Evolutionary conservation across 148 eudicot species (phyloP).

Genomic region (Camellia sinensis): DNA sequence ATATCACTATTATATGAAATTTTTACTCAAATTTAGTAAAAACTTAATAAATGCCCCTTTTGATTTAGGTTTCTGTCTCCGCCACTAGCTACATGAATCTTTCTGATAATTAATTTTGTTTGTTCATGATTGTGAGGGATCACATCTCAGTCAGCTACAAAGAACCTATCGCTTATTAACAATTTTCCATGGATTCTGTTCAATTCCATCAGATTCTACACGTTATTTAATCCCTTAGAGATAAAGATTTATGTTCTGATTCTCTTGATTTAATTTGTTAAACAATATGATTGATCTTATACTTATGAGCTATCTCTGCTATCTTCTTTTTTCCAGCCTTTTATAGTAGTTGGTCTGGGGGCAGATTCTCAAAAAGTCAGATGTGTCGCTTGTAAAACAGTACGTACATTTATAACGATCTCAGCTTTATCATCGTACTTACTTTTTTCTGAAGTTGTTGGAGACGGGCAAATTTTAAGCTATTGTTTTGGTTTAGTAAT

Average conservation of each 20-base stretch:
- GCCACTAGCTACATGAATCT: too few species aligned
- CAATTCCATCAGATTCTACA: background rate
- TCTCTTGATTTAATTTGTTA: background rate
- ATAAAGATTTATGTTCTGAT: background rate
- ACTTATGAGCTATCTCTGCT: conserved; percentile 9
- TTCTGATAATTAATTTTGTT: background rate
- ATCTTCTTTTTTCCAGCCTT: conserved; percentile 53
- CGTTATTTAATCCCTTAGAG: background rate
- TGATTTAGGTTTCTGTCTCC: too few species aligned
- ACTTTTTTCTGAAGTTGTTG: background rate
- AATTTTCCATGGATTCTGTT: background rate
- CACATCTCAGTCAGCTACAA: background rate
- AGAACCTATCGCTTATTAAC: background rate
- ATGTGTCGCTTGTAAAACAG: conserved; percentile 73
- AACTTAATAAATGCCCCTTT: too few species aligned
- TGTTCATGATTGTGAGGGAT: background rate
- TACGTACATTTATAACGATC: conserved; percentile 30
- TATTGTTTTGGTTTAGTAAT: too few species aligned
- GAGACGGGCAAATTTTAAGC: too few species aligned
- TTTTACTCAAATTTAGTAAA: too few species aligned
- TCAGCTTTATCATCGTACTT: background rate
- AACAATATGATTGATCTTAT: conserved; percentile 6
- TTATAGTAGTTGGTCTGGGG: conserved; percentile 75
- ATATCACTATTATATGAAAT: too few species aligned
- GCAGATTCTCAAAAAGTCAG: conserved; percentile 78